Percentiles rank a stretch among this genome's conserved stretches.
phyloP scores from a whole-genome alignment of 257 asterid species.

The Solanum paucissectum region DNA sequence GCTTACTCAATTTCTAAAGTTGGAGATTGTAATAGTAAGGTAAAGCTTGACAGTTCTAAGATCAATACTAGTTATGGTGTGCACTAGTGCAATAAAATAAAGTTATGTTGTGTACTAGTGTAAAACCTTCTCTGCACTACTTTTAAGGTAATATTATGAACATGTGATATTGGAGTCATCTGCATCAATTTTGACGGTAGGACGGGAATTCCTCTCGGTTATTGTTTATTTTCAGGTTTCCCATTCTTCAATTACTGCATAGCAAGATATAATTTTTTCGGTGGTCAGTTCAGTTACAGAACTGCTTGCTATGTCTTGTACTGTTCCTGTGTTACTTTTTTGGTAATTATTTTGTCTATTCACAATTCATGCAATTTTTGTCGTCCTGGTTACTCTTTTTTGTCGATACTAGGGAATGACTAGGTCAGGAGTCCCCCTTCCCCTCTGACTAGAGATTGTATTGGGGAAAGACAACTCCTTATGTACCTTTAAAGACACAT shows the following conservation, averaged over 20 bases:
- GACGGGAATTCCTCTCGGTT: background rate
- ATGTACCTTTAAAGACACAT: background rate
- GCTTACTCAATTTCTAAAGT: conserved; percentile 29
- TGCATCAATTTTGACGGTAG: background rate
- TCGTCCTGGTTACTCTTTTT: background rate
- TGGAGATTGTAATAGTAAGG: conserved; percentile 27
- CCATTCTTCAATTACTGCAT: background rate
- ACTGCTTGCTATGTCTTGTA: background rate
- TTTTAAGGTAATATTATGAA: background rate
- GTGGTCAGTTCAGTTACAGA: background rate
- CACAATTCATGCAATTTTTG: background rate
- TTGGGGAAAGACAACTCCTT: background rate
- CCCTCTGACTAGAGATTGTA: background rate
- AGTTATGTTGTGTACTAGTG: background rate
- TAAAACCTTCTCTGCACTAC: background rate
- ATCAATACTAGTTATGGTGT: background rate
- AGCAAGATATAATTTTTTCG: background rate
- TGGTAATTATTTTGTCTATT: background rate
- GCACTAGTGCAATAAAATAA: background rate
- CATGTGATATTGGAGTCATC: conserved; percentile 2
- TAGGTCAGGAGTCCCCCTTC: background rate
- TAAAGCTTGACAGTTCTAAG: conserved; percentile 3
- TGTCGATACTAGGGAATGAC: background rate
- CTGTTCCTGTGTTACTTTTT: background rate
- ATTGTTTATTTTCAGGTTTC: background rate